These are phyloP conservation scores for Cytospora mali DNA, from an alignment of 2,329 filamentous ascomycete species.

Conservation along the genomic window DNA sequence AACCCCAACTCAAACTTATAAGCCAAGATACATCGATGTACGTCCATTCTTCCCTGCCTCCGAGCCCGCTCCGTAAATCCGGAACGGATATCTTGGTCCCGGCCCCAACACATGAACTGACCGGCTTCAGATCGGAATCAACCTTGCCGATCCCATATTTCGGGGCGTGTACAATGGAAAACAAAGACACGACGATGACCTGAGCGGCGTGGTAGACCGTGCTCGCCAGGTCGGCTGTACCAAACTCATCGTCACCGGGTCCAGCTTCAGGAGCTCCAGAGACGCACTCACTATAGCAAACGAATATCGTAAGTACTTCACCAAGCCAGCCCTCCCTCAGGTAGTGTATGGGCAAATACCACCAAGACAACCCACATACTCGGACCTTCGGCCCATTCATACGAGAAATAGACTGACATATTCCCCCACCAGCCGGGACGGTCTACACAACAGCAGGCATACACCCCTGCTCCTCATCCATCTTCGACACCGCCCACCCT, in stretches of 20 bases:
- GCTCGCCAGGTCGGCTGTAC: slow-evolving; percentile 77
- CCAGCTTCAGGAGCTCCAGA: slow-evolving; percentile 76
- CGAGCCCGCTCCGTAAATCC: slow-evolving; percentile 11
- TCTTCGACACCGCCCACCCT: slow-evolving; percentile 64
- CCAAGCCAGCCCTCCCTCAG: too few relatives aligned
- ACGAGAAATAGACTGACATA: not conserved
- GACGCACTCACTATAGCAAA: slow-evolving; percentile 74
- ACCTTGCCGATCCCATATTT: slow-evolving; percentile 91
- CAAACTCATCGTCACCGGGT: slow-evolving; percentile 93
- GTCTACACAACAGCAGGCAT: slow-evolving; percentile 93
- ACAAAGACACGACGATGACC: slow-evolving; percentile 72
- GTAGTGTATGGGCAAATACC: too few relatives aligned
- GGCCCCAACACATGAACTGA: slow-evolving; percentile 13
- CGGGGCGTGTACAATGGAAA: slow-evolving; percentile 82
- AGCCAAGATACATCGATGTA: slow-evolving; percentile 66
- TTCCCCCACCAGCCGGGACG: slow-evolving; percentile 65
- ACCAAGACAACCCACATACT: too few relatives aligned
- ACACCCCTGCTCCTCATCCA: slow-evolving; percentile 84
- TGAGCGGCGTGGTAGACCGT: slow-evolving; percentile 75
- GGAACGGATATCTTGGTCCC: not conserved
- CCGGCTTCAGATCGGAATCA: slow-evolving; percentile 76
- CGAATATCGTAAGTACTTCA: slow-evolving; percentile 66
- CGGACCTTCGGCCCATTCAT: slow-evolving; percentile 29
- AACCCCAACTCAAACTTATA: slow-evolving; percentile 37
- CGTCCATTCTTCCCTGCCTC: slow-evolving; percentile 32